Evolutionary conservation across 257 asterid species (phyloP).

Genomic region (Fraxinus quadrangulata): DNA sequence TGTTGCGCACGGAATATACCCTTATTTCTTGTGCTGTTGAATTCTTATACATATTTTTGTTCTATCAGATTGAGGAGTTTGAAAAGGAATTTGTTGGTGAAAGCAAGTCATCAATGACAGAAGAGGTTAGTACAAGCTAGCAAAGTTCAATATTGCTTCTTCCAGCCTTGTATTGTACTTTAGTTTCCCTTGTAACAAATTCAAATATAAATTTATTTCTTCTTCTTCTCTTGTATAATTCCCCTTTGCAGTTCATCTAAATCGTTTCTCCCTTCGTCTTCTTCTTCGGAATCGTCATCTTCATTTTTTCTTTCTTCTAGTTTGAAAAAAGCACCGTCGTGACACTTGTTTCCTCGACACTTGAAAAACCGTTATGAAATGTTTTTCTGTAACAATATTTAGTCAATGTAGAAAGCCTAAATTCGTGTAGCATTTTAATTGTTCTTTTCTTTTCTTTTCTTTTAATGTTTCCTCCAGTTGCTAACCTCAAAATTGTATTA

Average conservation of each 20-base stretch:
- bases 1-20: too few relatives aligned
- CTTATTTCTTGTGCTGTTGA: not conserved
- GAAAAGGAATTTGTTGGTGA: constrained; percentile 17
- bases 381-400: too few relatives aligned
- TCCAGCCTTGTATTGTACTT: not conserved
- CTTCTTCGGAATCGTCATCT: not conserved
- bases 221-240: not conserved
- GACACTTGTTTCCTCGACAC: not conserved
- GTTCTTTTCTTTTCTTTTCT: not conserved
- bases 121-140: constrained; percentile 17
- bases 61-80: constrained; percentile 26
- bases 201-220: not conserved
- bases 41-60: not conserved
- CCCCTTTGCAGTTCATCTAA: not conserved
- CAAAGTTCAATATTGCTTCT: not conserved
- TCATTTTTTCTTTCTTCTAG: not conserved
- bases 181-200: too few relatives aligned
- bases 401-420: too few relatives aligned
- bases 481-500: not conserved
- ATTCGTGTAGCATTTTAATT: not conserved
- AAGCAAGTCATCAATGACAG: constrained; percentile 11
- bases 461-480: not conserved
- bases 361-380: not conserved
- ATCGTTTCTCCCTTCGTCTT: not conserved
- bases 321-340: too few relatives aligned